phyloP scores from a whole-genome alignment of 2,329 filamentous ascomycete species.

The Mycosphaerelloides madeirae region DNA sequence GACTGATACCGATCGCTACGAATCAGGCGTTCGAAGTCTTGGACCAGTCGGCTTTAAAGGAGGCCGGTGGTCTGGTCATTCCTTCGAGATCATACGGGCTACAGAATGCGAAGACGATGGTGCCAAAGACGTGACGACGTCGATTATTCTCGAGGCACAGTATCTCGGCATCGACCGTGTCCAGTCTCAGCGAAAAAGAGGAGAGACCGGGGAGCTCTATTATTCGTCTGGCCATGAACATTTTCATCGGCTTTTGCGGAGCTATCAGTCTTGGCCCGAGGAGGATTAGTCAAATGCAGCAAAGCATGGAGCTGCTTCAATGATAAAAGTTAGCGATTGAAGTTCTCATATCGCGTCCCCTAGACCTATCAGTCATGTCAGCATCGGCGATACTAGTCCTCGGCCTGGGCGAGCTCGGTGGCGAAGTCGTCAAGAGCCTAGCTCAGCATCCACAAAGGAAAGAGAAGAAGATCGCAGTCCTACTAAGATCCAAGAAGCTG shows the following conservation, averaged over 20 bases:
- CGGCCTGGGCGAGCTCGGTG: slow-evolving; percentile 63
- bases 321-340: not conserved
- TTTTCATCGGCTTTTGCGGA: no score
- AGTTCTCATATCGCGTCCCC: not conserved
- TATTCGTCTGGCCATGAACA: no score
- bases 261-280: not conserved
- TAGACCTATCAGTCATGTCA: not conserved
- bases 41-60: no score
- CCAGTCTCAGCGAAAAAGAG: no score
- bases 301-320: no score
- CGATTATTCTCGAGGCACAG: no score
- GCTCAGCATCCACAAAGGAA: slow-evolving; percentile 41
- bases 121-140: no score
- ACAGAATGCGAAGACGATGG: no score
- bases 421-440: slow-evolving; percentile 51
- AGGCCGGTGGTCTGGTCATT: slow-evolving; percentile 9
- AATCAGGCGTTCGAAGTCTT: no score
- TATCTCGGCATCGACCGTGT: no score
- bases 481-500: slow-evolving; percentile 48
- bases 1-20: not conserved
- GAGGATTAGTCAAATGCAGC: slow-evolving; percentile 1
- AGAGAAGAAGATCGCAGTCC: slow-evolving; percentile 45
- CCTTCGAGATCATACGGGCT: slow-evolving; percentile 7
- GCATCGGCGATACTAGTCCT: slow-evolving; percentile 51
- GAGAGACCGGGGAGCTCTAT: no score